Conservation (phyloP, 140 eudicot genomes). For the Senecio squalidus region DNA sequence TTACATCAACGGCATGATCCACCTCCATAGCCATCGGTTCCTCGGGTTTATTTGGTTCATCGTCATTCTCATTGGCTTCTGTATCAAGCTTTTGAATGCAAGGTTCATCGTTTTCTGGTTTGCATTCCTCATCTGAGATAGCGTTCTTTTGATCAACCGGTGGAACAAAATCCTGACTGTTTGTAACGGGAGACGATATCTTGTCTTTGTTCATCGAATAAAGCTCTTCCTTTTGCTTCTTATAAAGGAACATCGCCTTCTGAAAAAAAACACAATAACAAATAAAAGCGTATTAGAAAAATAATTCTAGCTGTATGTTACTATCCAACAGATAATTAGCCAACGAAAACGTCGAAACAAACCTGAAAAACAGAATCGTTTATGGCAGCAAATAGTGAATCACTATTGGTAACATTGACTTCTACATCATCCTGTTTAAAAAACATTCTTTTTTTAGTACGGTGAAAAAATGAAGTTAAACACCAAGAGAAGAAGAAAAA, state of each 20-base stretch:
- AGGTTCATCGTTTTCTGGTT: constrained; percentile 14
- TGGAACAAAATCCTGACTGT: constrained; percentile 1
- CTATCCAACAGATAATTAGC: too few species aligned
- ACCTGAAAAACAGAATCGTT: constrained; percentile 84
- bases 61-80: constrained; percentile 8
- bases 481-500: too few species aligned
- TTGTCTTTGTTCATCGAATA: constrained; percentile 3
- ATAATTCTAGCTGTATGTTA: too few species aligned
- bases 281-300: not conserved
- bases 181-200: not conserved
- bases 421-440: constrained; percentile 53
- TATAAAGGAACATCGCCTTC: constrained; percentile 79
- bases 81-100: constrained; percentile 1
- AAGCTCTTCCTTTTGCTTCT: constrained; percentile 45
- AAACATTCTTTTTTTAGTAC: too few species aligned
- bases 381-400: constrained; percentile 34
- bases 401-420: constrained; percentile 25
- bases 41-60: constrained; percentile 18
- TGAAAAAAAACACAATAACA: constrained; percentile 35
- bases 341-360: too few species aligned
- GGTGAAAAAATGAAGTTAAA: too few species aligned
- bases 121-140: constrained; percentile 14
- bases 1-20: constrained; percentile 18
- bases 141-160: constrained; percentile 15
- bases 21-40: constrained; percentile 34